Conservation (phyloP, 805 yeast genomes). For the Starmerella tilneyi region DNA sequence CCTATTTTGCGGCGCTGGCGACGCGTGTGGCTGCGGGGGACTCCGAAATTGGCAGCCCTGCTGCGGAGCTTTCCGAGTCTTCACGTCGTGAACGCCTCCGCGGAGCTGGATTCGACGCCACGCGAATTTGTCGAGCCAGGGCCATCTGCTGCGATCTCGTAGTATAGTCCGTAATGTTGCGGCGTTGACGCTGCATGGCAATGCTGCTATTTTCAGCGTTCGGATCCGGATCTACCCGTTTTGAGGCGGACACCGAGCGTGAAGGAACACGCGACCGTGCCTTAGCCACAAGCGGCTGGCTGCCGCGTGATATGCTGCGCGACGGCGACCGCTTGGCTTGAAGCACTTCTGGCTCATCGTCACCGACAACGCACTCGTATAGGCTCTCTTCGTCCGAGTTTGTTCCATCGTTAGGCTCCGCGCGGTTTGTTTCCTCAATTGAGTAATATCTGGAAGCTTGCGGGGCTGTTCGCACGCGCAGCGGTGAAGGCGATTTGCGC, state of each 20-base stretch:
- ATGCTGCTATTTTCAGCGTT: constrained; percentile 18
- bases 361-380: constrained; percentile 13
- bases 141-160: constrained; percentile 21
- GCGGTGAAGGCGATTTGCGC: constrained; percentile 41
- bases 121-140: constrained; percentile 27
- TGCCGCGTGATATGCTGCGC: not conserved
- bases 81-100: constrained; percentile 22
- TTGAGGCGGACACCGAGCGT: constrained; percentile 8
- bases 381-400: constrained; percentile 39
- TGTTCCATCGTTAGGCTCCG: constrained; percentile 23
- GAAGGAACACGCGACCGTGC: constrained; percentile 6
- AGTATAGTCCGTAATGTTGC: constrained; percentile 25
- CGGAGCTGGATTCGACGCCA: constrained; percentile 31
- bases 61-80: not conserved
- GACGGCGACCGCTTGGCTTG: constrained; percentile 6
- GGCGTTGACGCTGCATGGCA: constrained; percentile 14
- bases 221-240: not conserved
- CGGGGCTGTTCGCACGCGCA: constrained; percentile 13
- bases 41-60: not conserved
- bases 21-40: not conserved
- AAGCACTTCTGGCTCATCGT: constrained; percentile 15
- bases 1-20: constrained; percentile 2
- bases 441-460: constrained; percentile 18
- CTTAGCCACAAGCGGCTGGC: constrained; percentile 1
- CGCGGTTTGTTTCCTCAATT: not conserved